phyloP scores from a whole-genome alignment of 768 basidiomycete species.

The Hysterangium stoloniferum region DNA sequence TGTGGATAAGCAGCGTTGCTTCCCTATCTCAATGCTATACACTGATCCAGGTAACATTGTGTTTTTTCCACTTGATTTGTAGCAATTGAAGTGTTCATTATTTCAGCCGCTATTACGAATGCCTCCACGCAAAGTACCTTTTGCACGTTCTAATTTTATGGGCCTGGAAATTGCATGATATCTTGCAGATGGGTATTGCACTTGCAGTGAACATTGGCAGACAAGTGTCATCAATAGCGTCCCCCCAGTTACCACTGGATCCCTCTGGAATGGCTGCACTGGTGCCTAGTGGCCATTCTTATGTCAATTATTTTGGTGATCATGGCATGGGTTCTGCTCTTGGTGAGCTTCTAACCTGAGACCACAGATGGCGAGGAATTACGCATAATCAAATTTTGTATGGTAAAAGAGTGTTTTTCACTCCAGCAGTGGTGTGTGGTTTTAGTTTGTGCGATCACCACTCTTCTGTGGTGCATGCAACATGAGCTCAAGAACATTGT shows the following conservation, averaged over 20 bases:
- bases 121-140: slow-evolving; percentile 76
- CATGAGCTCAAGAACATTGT: slow-evolving; percentile 65
- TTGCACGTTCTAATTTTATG: slow-evolving; percentile 88
- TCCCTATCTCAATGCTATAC: slow-evolving; percentile 97
- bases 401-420: slow-evolving; percentile 76
- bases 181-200: slow-evolving; percentile 79
- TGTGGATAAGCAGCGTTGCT: slow-evolving; percentile 99
- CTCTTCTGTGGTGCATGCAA: slow-evolving; percentile 84
- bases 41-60: slow-evolving; percentile 69
- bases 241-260: slow-evolving; percentile 88
- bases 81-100: not conserved
- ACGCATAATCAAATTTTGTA: slow-evolving; percentile 76
- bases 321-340: slow-evolving; percentile 85
- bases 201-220: slow-evolving; percentile 98
- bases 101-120: slow-evolving; percentile 86
- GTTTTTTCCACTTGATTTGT: not conserved
- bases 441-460: slow-evolving; percentile 76
- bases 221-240: slow-evolving; percentile 94
- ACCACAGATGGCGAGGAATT: slow-evolving; percentile 66
- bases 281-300: slow-evolving; percentile 92
- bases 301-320: slow-evolving; percentile 84
- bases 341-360: slow-evolving; percentile 72
- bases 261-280: slow-evolving; percentile 77
- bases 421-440: slow-evolving; percentile 86
- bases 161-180: slow-evolving; percentile 26